A percentile compares a stretch with the other conserved stretches of the same genome.
phyloP scores from a whole-genome alignment of 306 rosid species.

The Cicer pinnatifidum region DNA sequence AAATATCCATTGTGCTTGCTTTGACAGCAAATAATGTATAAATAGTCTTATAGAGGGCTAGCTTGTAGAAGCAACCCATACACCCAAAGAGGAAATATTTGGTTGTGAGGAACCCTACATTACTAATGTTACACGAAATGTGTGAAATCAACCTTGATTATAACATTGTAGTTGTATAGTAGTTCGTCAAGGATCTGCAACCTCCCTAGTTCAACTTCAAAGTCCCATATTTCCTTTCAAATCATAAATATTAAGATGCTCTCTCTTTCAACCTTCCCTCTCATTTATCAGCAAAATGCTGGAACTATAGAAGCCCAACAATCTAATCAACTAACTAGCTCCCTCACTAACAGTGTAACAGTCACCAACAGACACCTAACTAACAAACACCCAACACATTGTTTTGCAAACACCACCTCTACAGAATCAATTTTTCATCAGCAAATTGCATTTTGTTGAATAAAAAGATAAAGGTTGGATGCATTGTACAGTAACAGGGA shows the following conservation, averaged over 20 bases:
- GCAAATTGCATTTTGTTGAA: constrained; percentile 21
- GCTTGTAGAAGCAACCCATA: not conserved
- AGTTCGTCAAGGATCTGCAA: not conserved
- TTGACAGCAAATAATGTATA: constrained; percentile 3
- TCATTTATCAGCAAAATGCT: not conserved
- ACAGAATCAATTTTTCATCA: not conserved
- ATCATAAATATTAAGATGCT: not conserved
- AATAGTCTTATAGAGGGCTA: not conserved
- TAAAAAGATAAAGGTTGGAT: constrained; percentile 25
- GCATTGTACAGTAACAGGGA: constrained; percentile 21
- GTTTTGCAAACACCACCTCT: not conserved
- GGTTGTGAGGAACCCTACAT: not conserved
- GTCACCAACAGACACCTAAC: not conserved
- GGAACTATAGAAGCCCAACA: not conserved
- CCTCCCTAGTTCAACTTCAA: not conserved
- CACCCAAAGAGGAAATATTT: not conserved
- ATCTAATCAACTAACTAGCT: not conserved
- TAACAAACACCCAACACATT: constrained; percentile 4
- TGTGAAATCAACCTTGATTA: not conserved
- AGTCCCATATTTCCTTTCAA: not conserved
- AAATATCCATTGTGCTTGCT: constrained; percentile 20
- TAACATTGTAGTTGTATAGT: not conserved
- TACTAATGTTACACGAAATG: not conserved
- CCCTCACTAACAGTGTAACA: not conserved
- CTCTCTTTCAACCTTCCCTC: not conserved